Evolutionary conservation across 768 basidiomycete genomes (phyloP), one percentile per base, ranked within the genome.

Genomic region (Tulasnella sp.): DNA sequence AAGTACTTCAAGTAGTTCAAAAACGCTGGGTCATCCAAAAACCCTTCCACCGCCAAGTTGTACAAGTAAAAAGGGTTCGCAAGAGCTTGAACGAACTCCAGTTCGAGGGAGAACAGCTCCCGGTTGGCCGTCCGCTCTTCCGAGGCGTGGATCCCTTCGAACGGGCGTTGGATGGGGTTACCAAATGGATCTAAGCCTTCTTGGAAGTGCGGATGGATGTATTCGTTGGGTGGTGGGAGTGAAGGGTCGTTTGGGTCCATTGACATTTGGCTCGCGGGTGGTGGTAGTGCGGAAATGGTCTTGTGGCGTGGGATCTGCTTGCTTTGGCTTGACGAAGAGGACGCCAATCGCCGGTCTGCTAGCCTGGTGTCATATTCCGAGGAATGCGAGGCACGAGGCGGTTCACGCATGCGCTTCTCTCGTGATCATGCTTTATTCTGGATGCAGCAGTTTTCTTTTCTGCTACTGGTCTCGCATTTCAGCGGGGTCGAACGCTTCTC

Each of bases 1-100:
- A 97, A 83, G 78, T 97, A 96, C 71, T 89, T 81, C 69, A 96
- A 79, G 78, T 90, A 96, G 75, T 93, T 93, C 75, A 96, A 83
- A 80, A 97, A 96, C 16, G 90, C 86, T 5, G 91, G 90, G 79
- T 96, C 90, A 74, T 88, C 88, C 69, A 95, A 84, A 73, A 93
- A 87, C 75, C 91, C 92, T 78, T 95, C 91, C 77, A 90, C 90
- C 0, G 92, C 92, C 69, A 97, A 84, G 26, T 92, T 92, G 78
- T 92, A 90, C 37, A 97, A 83, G 79, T 96, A 97, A 78, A 90
- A 92, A 0, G 95, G 95, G 77, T 95, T 95, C 32, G 94, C 93
- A n/a, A 96, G 85, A 6, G 92, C 89, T 81, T 97, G 95, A 5
- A 97, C 89, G 77, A 97, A 96, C 80, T 97, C 93, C 42, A 93